These are phyloP conservation scores for Schwanniomyces occidentalis DNA, from an alignment of 805 yeast genomes.

Conservation along the genomic window DNA sequence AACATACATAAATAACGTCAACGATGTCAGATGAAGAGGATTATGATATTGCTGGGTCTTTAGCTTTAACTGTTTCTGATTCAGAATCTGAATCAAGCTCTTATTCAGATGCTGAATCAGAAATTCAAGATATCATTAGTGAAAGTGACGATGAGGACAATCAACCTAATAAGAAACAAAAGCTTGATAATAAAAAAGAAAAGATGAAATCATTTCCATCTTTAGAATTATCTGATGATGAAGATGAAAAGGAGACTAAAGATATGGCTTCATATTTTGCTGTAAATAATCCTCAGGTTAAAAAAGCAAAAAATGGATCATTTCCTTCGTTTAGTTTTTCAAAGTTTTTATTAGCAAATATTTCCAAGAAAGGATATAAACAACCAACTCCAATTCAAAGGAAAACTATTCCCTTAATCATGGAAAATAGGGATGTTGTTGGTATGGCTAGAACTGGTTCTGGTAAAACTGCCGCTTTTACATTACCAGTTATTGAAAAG, in stretches of 20 bases:
- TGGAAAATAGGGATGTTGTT: slow-evolving; percentile 89
- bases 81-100: slow-evolving; percentile 33
- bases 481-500: slow-evolving; percentile 84
- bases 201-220: slow-evolving; percentile 45
- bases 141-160: slow-evolving; percentile 50
- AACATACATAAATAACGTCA: not conserved
- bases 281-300: slow-evolving; percentile 42
- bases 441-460: slow-evolving; percentile 99
- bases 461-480: slow-evolving; percentile 98
- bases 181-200: slow-evolving; percentile 18
- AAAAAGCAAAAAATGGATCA: slow-evolving; percentile 73
- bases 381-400: slow-evolving; percentile 98
- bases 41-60: slow-evolving; percentile 61
- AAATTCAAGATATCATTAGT: slow-evolving; percentile 55
- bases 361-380: slow-evolving; percentile 80
- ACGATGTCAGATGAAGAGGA: slow-evolving; percentile 47
- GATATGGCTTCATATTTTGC: slow-evolving; percentile 39
- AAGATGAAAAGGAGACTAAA: slow-evolving; percentile 26
- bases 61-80: slow-evolving; percentile 48
- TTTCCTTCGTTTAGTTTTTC: slow-evolving; percentile 91
- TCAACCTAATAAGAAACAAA: slow-evolving; percentile 28
- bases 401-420: slow-evolving; percentile 86
- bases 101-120: slow-evolving; percentile 26
- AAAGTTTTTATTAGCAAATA: slow-evolving; percentile 64
- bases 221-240: slow-evolving; percentile 55